A percentile compares a stretch with the other conserved stretches of the same genome.
Conservation (phyloP, 148 eudicot species). For the Mesembryanthemum crystallinum region DNA sequence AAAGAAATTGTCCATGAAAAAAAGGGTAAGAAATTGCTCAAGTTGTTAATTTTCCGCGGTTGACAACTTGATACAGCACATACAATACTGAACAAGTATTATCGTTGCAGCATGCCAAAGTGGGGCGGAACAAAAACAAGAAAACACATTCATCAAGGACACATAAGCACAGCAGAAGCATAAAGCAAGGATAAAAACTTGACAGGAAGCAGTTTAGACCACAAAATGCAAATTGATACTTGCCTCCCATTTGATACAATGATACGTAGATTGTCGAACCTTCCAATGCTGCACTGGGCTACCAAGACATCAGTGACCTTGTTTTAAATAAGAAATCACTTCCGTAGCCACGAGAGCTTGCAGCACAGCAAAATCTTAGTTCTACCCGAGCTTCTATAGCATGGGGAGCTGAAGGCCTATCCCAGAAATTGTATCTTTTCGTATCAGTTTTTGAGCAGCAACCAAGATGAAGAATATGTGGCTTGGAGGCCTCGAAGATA, state of each 20-base stretch:
- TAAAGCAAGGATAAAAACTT: not conserved
- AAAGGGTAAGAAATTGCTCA: not conserved
- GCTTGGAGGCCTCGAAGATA: not conserved
- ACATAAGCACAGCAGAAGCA: not conserved
- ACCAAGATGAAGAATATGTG: not conserved
- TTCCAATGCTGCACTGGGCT: constrained; percentile 1
- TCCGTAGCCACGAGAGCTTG: not conserved
- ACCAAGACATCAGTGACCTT: not conserved
- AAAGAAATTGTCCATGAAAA: not conserved
- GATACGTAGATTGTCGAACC: not conserved
- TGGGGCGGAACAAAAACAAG: not conserved
- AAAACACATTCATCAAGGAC: not conserved
- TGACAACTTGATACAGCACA: not conserved
- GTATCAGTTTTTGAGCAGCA: not conserved
- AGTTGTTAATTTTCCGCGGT: not conserved
- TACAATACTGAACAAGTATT: not conserved
- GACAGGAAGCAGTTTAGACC: not conserved
- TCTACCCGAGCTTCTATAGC: constrained; percentile 8
- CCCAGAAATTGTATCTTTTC: not conserved
- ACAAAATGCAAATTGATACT: not conserved
- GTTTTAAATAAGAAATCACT: not conserved
- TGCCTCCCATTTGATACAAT: constrained; percentile 1
- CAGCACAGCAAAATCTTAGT: not conserved
- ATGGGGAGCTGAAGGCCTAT: constrained; percentile 4
- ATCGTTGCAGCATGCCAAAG: not conserved